Conservation (phyloP, 768 basidiomycete genomes). For the Suillus subluteus region DNA sequence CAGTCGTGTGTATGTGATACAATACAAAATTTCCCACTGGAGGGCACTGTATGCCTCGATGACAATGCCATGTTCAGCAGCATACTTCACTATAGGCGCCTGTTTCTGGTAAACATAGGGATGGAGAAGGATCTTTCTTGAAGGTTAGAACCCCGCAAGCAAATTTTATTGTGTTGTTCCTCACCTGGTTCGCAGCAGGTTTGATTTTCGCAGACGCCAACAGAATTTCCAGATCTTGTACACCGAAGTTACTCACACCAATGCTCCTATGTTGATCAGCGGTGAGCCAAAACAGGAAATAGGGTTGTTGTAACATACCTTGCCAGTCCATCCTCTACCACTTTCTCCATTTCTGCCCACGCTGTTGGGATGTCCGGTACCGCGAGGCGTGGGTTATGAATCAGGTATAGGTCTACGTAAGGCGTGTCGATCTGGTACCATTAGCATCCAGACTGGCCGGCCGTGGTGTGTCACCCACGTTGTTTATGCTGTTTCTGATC, state of each 20-base stretch:
- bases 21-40: constrained; percentile 42
- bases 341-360: constrained; percentile 66
- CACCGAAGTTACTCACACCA: constrained; percentile 71
- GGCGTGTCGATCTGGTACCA: constrained; percentile 56
- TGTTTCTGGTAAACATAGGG: constrained; percentile 67
- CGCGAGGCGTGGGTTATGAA: constrained; percentile 60
- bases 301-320: constrained; percentile 42
- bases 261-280: constrained; percentile 52
- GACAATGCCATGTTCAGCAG: constrained; percentile 58
- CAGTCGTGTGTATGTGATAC: background rate
- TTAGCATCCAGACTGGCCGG: background rate
- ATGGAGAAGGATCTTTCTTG: constrained; percentile 63
- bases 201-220: constrained; percentile 62
- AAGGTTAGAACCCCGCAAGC: constrained; percentile 6
- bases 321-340: constrained; percentile 57
- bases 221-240: constrained; percentile 55
- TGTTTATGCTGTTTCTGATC: constrained; percentile 57
- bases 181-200: constrained; percentile 71
- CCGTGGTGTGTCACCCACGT: constrained; percentile 42
- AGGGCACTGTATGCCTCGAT: constrained; percentile 76
- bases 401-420: constrained; percentile 74
- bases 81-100: constrained; percentile 59
- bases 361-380: constrained; percentile 60
- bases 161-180: constrained; percentile 5
- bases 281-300: background rate